phyloP scores from a whole-genome alignment of 805 yeast genomes.

The Phaffomyces antillensis region DNA sequence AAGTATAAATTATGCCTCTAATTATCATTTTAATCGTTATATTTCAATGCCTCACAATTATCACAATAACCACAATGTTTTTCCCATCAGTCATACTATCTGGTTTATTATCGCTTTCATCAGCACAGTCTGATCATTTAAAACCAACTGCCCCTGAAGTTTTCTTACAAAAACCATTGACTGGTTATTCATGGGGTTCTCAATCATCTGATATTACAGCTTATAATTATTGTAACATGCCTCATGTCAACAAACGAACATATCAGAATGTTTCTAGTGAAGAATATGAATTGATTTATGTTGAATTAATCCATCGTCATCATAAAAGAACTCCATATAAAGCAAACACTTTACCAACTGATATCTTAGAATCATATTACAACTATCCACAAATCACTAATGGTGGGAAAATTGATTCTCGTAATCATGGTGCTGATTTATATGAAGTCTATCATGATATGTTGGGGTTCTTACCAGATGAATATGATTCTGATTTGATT shows the following conservation, averaged over 20 bases:
- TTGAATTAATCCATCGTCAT: slow-evolving; percentile 37
- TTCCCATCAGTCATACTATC: not conserved
- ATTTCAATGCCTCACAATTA: not conserved
- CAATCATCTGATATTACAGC: slow-evolving; percentile 23
- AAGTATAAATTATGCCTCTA: not conserved
- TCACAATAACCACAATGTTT: not conserved
- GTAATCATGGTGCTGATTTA: slow-evolving; percentile 33
- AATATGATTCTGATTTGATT: slow-evolving; percentile 26
- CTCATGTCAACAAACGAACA: slow-evolving; percentile 28
- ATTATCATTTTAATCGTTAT: not conserved
- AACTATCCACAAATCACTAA: slow-evolving; percentile 32
- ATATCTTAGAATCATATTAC: slow-evolving; percentile 23
- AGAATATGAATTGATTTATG: slow-evolving; percentile 26
- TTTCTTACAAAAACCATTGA: slow-evolving; percentile 13
- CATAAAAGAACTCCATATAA: slow-evolving; percentile 37
- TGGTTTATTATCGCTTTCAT: not conserved
- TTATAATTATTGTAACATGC: slow-evolving; percentile 40
- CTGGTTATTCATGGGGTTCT: slow-evolving; percentile 20
- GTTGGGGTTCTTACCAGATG: slow-evolving; percentile 28
- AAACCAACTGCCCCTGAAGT: slow-evolving; percentile 13
- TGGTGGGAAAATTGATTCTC: slow-evolving; percentile 34
- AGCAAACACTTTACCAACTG: slow-evolving; percentile 28
- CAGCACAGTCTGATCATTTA: slow-evolving; percentile 7
- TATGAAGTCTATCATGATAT: slow-evolving; percentile 30
- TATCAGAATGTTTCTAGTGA: slow-evolving; percentile 23